Base-by-base conservation (phyloP, 371 early-diverging fungal genomes). In the Gilbertella persicaria region DNA sequence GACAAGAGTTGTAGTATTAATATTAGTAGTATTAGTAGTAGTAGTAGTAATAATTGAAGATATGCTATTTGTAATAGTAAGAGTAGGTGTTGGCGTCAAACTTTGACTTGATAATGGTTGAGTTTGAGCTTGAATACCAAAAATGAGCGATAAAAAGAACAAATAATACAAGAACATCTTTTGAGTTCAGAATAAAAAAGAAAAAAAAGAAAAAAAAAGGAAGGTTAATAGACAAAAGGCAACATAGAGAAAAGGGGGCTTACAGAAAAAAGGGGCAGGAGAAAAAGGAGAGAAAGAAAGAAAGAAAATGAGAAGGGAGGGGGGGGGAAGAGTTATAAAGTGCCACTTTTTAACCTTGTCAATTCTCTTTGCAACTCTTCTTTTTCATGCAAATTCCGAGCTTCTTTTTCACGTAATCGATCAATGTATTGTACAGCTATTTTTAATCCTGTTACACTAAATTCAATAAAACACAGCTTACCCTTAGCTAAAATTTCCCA, bases 401-500 rank as follows among this genome's bases (percentile, higher is more conserved):
- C 41, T 55, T 64, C 69, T 20, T 65, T 60, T 45, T 69, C 52
- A n/a, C 47, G 61, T 19, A 69, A 41, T 13, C 42, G 36, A 14
- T 54, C 51, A 38, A 69, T 69, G 14, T 69, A 69, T 29, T 60
- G 55, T n/a, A 69, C 53, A 24, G 70, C 66, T 62, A 38, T 28
- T n/a, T 20, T 25, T 9, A 10, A 2, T 16, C 5, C 1, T 25
- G 14, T 41, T 2, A 29, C 20, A 9, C n/a, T 20, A 8, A 14
- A 5, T 14, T 12, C 6, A 21, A 4, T 41, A 25, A n/a, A 43
- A 4, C 5, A 45, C 1, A 4, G 45, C 45, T 49, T 75, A 75
- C 80, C 84, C 82, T 90, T 88, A 48, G 78, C 84, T 36, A 91
- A 55, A 23, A 89, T 81, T 59, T 91, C 91, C 88, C 90, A 89